phyloP scores from a whole-genome alignment of 2,329 filamentous ascomycete species.

The Aspergillus sp. region DNA sequence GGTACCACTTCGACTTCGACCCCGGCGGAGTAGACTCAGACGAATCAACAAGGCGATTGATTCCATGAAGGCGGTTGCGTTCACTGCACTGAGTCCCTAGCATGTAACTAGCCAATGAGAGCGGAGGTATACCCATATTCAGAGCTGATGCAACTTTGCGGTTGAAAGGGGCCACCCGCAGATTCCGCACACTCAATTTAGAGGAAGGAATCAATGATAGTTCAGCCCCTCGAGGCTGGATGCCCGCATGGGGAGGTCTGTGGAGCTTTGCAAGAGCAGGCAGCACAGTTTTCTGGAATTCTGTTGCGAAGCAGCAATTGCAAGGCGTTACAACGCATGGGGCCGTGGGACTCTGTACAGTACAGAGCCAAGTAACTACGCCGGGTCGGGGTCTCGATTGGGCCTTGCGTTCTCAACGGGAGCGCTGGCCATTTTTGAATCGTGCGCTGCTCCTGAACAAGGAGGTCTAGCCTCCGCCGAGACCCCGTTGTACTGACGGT shows the following conservation, averaged over 20 bases:
- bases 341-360: background rate
- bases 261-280: slow-evolving; percentile 6
- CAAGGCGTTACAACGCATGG: background rate
- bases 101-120: background rate
- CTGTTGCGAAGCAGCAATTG: background rate
- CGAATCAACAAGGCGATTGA: background rate
- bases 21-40: too few species aligned
- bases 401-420: background rate
- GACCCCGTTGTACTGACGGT: background rate
- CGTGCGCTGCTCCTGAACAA: background rate
- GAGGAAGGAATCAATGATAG: background rate
- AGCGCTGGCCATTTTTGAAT: background rate
- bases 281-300: slow-evolving; percentile 8
- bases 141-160: background rate
- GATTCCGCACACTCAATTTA: background rate
- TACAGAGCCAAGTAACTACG: background rate
- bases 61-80: background rate
- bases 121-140: background rate
- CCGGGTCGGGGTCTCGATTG: background rate
- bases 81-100: background rate
- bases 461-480: background rate
- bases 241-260: background rate
- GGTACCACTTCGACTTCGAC: background rate
- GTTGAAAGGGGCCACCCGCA: background rate
- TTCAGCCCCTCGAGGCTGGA: background rate